Base-by-base conservation (phyloP, 306 rosid species). In the Dryas octopetala region DNA sequence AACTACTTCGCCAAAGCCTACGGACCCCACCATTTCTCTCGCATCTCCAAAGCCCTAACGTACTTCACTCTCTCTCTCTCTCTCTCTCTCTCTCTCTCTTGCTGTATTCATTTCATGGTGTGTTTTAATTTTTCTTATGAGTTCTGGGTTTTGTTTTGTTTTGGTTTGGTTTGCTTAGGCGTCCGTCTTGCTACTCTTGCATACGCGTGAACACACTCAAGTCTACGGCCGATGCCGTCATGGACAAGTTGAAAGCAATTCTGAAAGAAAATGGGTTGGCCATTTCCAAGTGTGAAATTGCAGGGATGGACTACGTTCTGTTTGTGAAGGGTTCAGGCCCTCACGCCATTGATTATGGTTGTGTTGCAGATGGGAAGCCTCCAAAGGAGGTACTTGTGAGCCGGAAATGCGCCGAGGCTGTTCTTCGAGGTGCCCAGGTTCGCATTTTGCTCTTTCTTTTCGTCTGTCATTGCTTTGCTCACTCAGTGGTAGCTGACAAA, bases 361-460 rank as follows among this genome's bases (percentile, higher is more conserved):
- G 70, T 85, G 85, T 12, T 79, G 86, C 17, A 40, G 81, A 70
- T 84, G 82, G 85, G 50, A 81, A 67, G 76, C 85, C 89, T 78
- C 91, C 93, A 4, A 95, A 95, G 77, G 98, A 91, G 85, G 82
- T 95, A 19, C 85, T 90, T 73, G 97, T 95, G 70, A 95, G 97
- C 68, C 83, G 98, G 76, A 95, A 95, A 73, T 95, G 98, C 75
- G 97, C 97, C 12, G 97, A 95, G 86, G 98, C 97, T 0, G 98
- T 95, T 87, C 97, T 95, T 68, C 92, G 96, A 1, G 98, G 97
- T 26, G 97, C 98, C 79, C 97, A 95, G 98, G 98, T 95, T 65
- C 60, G 72, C 55, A 10, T 47, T 32, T 60, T 44, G 45, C 64
- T 12, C 5, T 19, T 53, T 2, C 7, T n/a, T 71, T 66, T 10